These are phyloP conservation scores for Leccinum imitatum DNA, from an alignment of 768 basidiomycete species.

Conservation along the genomic window DNA sequence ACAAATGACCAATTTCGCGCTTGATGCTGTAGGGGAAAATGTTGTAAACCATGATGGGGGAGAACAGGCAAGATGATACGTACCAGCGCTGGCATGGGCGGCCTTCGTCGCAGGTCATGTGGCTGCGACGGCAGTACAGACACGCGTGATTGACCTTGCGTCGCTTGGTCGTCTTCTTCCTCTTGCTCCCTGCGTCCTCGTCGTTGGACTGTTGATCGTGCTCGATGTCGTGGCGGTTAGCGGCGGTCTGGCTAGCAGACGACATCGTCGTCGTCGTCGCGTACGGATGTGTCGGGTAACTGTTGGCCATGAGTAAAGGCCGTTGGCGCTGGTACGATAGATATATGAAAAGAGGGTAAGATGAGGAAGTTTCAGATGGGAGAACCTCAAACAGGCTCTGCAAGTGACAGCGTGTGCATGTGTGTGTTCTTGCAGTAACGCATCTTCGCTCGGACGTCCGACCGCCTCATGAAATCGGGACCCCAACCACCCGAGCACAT, in stretches of 20 bases:
- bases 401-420: slow-evolving; percentile 20
- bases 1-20: slow-evolving; percentile 93
- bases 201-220: slow-evolving; percentile 32
- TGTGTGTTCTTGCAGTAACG: not conserved
- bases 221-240: slow-evolving; percentile 22
- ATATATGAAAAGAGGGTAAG: not conserved
- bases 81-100: slow-evolving; percentile 92
- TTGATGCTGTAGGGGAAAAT: slow-evolving; percentile 63
- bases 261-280: slow-evolving; percentile 22
- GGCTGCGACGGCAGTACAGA: slow-evolving; percentile 88
- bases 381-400: slow-evolving; percentile 14
- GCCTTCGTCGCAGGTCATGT: slow-evolving; percentile 91
- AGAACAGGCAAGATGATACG: slow-evolving; percentile 29
- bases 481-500: slow-evolving; percentile 25
- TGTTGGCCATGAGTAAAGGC: slow-evolving; percentile 21
- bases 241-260: slow-evolving; percentile 6
- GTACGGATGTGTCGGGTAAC: slow-evolving; percentile 30
- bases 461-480: slow-evolving; percentile 6
- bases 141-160: slow-evolving; percentile 93
- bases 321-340: slow-evolving; percentile 6
- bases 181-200: slow-evolving; percentile 34
- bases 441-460: not conserved
- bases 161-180: slow-evolving; percentile 55
- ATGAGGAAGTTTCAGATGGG: slow-evolving; percentile 23
- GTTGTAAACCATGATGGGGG: not conserved